Evolutionary conservation across 176 grass and related monocot species (phyloP), one percentile per base, ranked within the genome.

Genomic region (Alloteropsis semialata): DNA sequence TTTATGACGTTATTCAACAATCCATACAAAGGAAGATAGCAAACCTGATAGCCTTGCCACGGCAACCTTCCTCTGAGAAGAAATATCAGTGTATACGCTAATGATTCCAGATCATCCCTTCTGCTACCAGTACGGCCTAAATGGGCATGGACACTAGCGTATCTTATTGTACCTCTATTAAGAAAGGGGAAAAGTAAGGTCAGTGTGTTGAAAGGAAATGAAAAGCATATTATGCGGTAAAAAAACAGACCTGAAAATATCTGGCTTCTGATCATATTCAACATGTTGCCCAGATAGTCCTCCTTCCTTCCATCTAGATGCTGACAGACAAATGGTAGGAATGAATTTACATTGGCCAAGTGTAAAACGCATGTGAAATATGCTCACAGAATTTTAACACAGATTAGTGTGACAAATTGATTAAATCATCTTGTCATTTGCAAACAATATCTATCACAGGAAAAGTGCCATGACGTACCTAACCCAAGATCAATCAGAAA

Each of bases 401-500:
- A 42, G 50, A 69, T 62, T 55, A 45, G 66, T 37, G 67, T n/a
- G 22, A 70, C 34, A 72, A 48, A 61, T 46, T 82, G 67, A 69
- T 65, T 41, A 27, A 15, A 69, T 45, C 27, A 55, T 53, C 18
- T 63, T 27, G 28, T 64, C 54, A 8, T 69, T 85, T 36, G 28
- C 27, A 71, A 76, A 71, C 57, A 72, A 55, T 50, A 86, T 30
- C 41, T 25, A 88, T 67, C 32, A 78, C 5, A 55, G 24, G 15
- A 81, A 78, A 61, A 76, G 77, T 54, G 12, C 9, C 30, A 75
- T 5, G 44, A 68, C 77, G 65, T 90, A 95, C 96, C 96, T 73
- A 98, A 89, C 57, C 96, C 96, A 95, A 98, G 96, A 95, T 98
- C 96, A 76, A 98, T 95, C 60, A 98, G 76, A 83, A 93, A 98